Conservation (phyloP, 192 early-diverging fungal genomes). For the Coemansia sp. region DNA sequence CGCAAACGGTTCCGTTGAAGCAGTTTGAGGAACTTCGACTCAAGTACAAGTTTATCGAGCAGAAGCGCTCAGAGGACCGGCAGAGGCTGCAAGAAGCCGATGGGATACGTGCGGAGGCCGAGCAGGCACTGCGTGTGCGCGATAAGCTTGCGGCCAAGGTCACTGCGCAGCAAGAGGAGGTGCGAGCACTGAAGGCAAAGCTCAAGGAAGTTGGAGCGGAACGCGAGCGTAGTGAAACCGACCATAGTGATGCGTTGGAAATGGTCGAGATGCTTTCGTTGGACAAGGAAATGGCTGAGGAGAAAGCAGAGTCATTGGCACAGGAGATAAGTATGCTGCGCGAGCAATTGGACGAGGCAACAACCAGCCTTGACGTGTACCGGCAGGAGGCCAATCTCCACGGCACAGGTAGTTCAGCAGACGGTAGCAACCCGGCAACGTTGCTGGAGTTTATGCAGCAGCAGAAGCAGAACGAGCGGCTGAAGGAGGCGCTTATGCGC, state of each 20-base stretch:
- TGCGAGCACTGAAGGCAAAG: constrained; percentile 61
- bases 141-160: constrained; percentile 71
- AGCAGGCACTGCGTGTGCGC: constrained; percentile 64
- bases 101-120: constrained; percentile 67
- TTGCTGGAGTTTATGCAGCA: constrained; percentile 65
- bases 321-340: constrained; percentile 70
- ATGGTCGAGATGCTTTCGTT: constrained; percentile 82
- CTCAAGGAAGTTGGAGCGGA: constrained; percentile 59
- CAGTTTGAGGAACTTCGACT: constrained; percentile 80
- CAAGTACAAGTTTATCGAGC: constrained; percentile 74
- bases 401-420: constrained; percentile 1
- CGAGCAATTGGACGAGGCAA: constrained; percentile 79
- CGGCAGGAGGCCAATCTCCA: constrained; percentile 16
- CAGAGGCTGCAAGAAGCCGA: constrained; percentile 74
- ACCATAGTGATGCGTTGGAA: constrained; percentile 73
- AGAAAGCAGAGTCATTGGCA: constrained; percentile 73
- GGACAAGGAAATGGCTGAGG: constrained; percentile 93
- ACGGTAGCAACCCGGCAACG: background rate
- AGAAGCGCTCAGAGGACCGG: constrained; percentile 79
- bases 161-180: constrained; percentile 69
- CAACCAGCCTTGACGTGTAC: constrained; percentile 62
- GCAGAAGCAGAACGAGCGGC: constrained; percentile 79
- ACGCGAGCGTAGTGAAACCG: constrained; percentile 66
- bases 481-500: constrained; percentile 84
- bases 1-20: constrained; percentile 59